A percentile compares a stretch with the other conserved stretches of the same genome.
phyloP scores from a whole-genome alignment of 2,329 filamentous ascomycete genomes.

The Arthrinium puccinioides region DNA sequence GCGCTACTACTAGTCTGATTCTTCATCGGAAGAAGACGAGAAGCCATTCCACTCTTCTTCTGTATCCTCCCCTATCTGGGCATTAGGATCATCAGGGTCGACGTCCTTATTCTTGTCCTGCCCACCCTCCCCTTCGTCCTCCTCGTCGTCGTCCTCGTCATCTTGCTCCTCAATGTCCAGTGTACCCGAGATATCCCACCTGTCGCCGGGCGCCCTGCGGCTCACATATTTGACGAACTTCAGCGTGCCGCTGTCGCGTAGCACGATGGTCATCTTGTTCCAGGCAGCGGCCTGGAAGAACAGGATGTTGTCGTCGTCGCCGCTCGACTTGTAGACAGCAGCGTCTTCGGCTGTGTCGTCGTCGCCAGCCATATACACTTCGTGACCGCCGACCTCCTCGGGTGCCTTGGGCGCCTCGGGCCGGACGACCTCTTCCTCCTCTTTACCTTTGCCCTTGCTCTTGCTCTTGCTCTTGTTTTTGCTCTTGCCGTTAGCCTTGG shows the following conservation, averaged over 20 bases:
- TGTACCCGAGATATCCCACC: constrained; percentile 82
- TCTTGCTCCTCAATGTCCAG: constrained; percentile 62
- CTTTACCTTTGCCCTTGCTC: constrained; percentile 16
- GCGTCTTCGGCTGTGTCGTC: constrained; percentile 68
- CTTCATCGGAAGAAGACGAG: constrained; percentile 22
- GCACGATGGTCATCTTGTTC: constrained; percentile 88
- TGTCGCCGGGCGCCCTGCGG: constrained; percentile 71
- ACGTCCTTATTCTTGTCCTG: constrained; percentile 37
- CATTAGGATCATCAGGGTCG: constrained; percentile 22
- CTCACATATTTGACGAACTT: constrained; percentile 97
- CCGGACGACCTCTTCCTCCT: constrained; percentile 14
- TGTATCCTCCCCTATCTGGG: constrained; percentile 32
- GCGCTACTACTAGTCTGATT: neutral
- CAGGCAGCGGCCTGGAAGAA: constrained; percentile 62
- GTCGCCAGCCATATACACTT: constrained; percentile 91
- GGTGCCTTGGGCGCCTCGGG: constrained; percentile 25
- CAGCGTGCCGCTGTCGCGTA: constrained; percentile 78
- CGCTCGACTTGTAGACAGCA: constrained; percentile 75
- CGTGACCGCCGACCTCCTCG: constrained; percentile 65
- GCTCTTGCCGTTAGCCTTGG: constrained; percentile 14
- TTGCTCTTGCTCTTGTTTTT: constrained; percentile 23
- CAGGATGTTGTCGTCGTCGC: constrained; percentile 67
- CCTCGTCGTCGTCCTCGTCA: constrained; percentile 29
- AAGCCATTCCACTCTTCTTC: constrained; percentile 55
- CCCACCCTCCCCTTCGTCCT: constrained; percentile 29